phyloP scores from a whole-genome alignment of 768 basidiomycete genomes.

The Inosperma sp. region DNA sequence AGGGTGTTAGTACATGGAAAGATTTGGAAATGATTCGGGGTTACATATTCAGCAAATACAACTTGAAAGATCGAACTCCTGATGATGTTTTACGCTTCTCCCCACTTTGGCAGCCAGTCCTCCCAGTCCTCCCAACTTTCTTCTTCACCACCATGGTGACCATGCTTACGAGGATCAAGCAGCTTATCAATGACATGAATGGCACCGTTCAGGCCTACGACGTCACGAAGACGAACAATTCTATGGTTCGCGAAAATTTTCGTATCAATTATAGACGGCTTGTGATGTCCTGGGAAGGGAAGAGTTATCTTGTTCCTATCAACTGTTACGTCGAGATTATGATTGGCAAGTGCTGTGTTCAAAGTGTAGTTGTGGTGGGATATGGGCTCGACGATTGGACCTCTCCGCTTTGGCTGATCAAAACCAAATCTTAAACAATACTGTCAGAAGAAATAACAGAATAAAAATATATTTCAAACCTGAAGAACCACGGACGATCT shows the following conservation, averaged over 20 bases:
- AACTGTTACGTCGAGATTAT: constrained; percentile 43
- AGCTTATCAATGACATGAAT: constrained; percentile 44
- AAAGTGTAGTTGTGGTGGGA: constrained; percentile 33
- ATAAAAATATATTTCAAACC: not conserved
- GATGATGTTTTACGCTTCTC: constrained; percentile 16
- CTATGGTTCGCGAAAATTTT: constrained; percentile 39
- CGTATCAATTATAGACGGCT: constrained; percentile 30
- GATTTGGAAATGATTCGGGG: too few species aligned
- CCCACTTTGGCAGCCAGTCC: constrained; percentile 49
- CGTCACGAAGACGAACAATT: constrained; percentile 38
- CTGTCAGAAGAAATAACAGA: constrained; percentile 12
- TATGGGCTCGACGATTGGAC: constrained; percentile 24
- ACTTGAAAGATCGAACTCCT: too few species aligned
- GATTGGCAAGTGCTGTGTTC: constrained; percentile 40
- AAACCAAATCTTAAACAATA: constrained; percentile 3
- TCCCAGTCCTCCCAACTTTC: constrained; percentile 41
- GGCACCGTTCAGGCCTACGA: constrained; percentile 54
- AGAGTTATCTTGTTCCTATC: constrained; percentile 41
- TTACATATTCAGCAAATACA: too few species aligned
- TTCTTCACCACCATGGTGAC: constrained; percentile 4
- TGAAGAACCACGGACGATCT: constrained; percentile 1
- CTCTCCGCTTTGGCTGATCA: not conserved
- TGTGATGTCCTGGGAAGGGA: constrained; percentile 35
- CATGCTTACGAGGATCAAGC: constrained; percentile 35
- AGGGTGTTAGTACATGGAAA: too few species aligned